Base-by-base conservation (phyloP, 2,329 filamentous ascomycete genomes). In the Colletotrichum lupini region DNA sequence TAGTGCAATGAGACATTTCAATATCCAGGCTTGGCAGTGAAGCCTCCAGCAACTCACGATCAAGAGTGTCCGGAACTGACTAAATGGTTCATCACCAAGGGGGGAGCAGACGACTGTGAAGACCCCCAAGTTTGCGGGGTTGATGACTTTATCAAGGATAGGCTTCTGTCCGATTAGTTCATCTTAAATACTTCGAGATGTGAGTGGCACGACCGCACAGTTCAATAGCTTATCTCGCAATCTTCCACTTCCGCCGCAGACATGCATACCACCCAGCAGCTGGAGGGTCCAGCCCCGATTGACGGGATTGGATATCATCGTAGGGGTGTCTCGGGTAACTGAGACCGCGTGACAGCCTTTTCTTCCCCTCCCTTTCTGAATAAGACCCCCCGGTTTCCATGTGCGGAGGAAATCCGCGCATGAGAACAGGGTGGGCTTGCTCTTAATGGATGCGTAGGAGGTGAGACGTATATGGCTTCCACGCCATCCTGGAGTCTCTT, bases 161-260 rank as follows among this genome's bases (percentile, higher is more conserved):
- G 56, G 22, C 49, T 28, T 28, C 5, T 68, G 42, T 37, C 46
- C 46, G 32, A 22, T 4, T 14, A 22, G 63, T 67, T 67, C 55
- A 24, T 60, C 62, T 46, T 28, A 53, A 24, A 9, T 28, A 14
- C 24, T 37, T n/a, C 19, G 19, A n/a, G 19, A 49, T 49, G 42
- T 49, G 42, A 14, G 26, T 53, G 24, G 42, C 30, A 63, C 19
- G 35, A 6, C 9, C 26, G 2, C 28, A 14, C n/a, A 26, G 19
- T 28, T 37, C 68, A 35, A 1, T 42, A 68, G 35, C 65, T 72
- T 63, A 68, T 72, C 65, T 72, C 26, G 59, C 64, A 72, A 63
- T 24, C 28, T 46, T 53, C 26, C 42, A 22, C 42, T 9, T 49
- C 30, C 37, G 64, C 64, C 68, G 68, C 68, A 58, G 49, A 61